Base-by-base conservation (phyloP, 2,329 filamentous ascomycete genomes). In the Hypoxylon sp. region DNA sequence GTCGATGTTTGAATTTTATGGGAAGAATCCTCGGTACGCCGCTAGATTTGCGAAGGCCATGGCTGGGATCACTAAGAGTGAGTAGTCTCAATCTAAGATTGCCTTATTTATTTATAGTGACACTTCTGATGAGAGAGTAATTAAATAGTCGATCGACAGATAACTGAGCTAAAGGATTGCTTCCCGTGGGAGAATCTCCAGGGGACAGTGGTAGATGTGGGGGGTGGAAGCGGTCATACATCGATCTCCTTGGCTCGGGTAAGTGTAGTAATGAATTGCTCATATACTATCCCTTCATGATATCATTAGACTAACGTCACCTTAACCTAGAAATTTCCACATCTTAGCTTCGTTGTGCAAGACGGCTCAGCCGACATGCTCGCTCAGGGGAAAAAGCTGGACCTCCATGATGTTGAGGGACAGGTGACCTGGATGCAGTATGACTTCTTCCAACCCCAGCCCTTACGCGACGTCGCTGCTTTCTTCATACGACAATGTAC, bases 361-460 rank as follows among this genome's bases (percentile, higher is more conserved):
- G 74, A 77, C 46, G n/a, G 13, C 3, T 59, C 55, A 3, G 29
- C 24, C n/a, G 37, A 71, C 11, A 75, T 74, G 73, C 66, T 75
- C 13, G 62, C 39, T 10, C 26, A 74, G 42, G 74, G 74, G 46
- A 31, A 69, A 42, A 31, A 55, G 1, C 47, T 52, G 11, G 55
- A 72, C 8, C 47, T 61, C 2, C 24, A 39, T 17, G 59, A 62
- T n/a, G 37, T 70, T 11, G 42, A 44, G 10, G 69, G 52, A 9
- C 71, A 73, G 17, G 55, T 75, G 10, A 29, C 61, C 3, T 75
- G 67, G 39, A 47, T 46, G 35, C 57, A 75, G 51, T 59, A 72
- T 31, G 60, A 65, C 53, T 77, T 78, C 71, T 77, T 76, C 61
- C 31, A 70, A 3, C 72, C 74, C 1, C 75, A 77, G 62, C 72